Evolutionary conservation across 345 rosid genomes (phyloP), one percentile per base, ranked within the genome.

Genomic region (Citrus australasica): DNA sequence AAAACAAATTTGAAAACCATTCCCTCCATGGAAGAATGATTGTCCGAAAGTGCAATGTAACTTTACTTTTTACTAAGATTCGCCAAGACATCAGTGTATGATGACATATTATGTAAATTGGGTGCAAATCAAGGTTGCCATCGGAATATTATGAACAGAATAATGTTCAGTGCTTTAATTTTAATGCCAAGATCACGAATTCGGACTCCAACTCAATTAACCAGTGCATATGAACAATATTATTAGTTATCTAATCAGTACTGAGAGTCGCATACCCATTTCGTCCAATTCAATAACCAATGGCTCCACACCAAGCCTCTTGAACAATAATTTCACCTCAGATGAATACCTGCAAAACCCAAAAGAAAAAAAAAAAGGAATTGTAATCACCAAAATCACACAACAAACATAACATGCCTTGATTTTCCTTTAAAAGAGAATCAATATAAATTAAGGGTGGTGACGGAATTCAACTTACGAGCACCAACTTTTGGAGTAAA

Each of bases 401-500:
- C 64, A 62, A 30, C 72, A 61, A 66, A 27, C 56, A 53, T 58
- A 32, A 27, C 7, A 7, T 3, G 65, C 46, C 10, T 14, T 4
- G 35, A 16, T 46, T 46, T 46, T 46, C 4, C 17, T 3, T 46
- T 46, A 46, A 11, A 46, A 19, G 61, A 0, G 27, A 32, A 37
- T 9, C 25, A 5, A 10, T 22, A n/a, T 2, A 22, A 16, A 27
- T 25, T 65, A 32, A 74, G 61, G 62, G 19, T 9, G 27, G 66
- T 60, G 70, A 79, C 61, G 75, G 22, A 53, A 65, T 65, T 59
- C 60, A 73, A 93, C 99, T 71, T 84, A 95, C 98, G 97, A 89
- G 93, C 99, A 95, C 98, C 99, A 93, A 78, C 84, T 80, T 82
- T 94, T 96, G 78, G 99, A 96, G 89, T 96, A 96, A 76, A 96